Evolutionary conservation across 352 stramenopile species (phyloP).

Genomic region (Pythium periplocum): DNA sequence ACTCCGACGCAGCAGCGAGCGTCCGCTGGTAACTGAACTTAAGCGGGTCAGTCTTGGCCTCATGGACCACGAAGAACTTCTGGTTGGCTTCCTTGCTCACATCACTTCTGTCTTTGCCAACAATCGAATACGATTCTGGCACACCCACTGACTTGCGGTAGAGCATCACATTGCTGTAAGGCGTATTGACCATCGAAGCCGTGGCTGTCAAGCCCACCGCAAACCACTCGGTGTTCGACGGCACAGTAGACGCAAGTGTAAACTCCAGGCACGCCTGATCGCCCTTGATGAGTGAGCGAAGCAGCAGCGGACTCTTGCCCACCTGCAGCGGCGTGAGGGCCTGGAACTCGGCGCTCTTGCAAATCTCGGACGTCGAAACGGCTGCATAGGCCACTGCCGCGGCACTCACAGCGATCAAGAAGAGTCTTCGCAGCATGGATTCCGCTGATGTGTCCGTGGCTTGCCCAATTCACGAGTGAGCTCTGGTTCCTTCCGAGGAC

Average conservation of each 20-base stretch:
- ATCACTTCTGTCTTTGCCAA: constrained; percentile 35
- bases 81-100: constrained; percentile 39
- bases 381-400: not conserved
- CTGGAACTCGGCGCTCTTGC: constrained; percentile 46
- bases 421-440: too few species aligned
- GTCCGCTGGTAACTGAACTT: constrained; percentile 72
- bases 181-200: constrained; percentile 66
- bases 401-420: constrained; percentile 7
- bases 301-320: constrained; percentile 50
- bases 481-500: too few species aligned
- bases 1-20: constrained; percentile 34
- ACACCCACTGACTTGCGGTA: constrained; percentile 37
- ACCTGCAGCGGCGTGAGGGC: constrained; percentile 34
- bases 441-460: too few species aligned
- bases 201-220: constrained; percentile 41
- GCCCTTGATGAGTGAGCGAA: constrained; percentile 50
- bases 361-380: constrained; percentile 19
- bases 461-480: too few species aligned
- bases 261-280: constrained; percentile 68
- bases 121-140: constrained; percentile 43
- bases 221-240: constrained; percentile 42
- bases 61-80: constrained; percentile 33
- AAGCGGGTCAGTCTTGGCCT: constrained; percentile 34
- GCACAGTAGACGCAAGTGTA: constrained; percentile 30
- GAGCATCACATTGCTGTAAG: constrained; percentile 65